A percentile compares a stretch with the other conserved stretches of the same genome.
phyloP scores from a whole-genome alignment of 2,329 filamentous ascomycete species.

The Torrubiellomyces zombiae region DNA sequence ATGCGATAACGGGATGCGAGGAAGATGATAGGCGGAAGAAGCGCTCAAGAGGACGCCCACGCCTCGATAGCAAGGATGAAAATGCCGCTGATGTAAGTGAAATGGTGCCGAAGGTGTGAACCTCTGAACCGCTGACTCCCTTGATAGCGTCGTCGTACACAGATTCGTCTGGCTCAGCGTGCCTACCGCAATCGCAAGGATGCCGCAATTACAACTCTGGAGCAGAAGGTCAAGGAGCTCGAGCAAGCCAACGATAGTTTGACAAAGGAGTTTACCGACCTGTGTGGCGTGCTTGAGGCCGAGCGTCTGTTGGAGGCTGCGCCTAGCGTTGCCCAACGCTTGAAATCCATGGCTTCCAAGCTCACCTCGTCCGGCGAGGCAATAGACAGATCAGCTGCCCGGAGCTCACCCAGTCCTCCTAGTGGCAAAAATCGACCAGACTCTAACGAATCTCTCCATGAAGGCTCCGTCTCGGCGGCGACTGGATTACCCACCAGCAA shows the following conservation, averaged over 20 bases:
- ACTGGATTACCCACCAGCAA: too few relatives aligned
- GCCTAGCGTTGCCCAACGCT: slow-evolving; percentile 38
- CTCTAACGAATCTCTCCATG: too few relatives aligned
- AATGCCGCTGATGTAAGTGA: slow-evolving; percentile 59
- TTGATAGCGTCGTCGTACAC: slow-evolving; percentile 57
- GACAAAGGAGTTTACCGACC: slow-evolving; percentile 50
- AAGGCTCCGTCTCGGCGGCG: too few relatives aligned
- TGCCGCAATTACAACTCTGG: slow-evolving; percentile 56
- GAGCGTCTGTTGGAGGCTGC: slow-evolving; percentile 40
- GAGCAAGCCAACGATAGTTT: slow-evolving; percentile 55
- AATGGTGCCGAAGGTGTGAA: not conserved
- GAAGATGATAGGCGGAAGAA: slow-evolving; percentile 33
- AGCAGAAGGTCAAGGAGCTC: slow-evolving; percentile 53
- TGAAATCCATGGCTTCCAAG: slow-evolving; percentile 39
- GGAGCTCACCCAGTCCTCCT: slow-evolving; percentile 5
- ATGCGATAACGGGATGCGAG: too few relatives aligned
- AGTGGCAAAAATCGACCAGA: too few relatives aligned
- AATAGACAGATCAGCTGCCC: slow-evolving; percentile 4
- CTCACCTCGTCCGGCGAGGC: slow-evolving; percentile 37
- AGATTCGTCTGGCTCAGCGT: slow-evolving; percentile 73
- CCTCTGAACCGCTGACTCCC: slow-evolving; percentile 1
- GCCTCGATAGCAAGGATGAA: slow-evolving; percentile 61
- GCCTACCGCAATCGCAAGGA: slow-evolving; percentile 79
- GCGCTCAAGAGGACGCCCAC: slow-evolving; percentile 54
- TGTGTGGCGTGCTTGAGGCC: slow-evolving; percentile 44